Percentiles rank a stretch among this genome's conserved stretches.
These are phyloP conservation scores for Penicillium hordei DNA, from an alignment of 2,329 filamentous ascomycete genomes.

Conservation along the genomic window DNA sequence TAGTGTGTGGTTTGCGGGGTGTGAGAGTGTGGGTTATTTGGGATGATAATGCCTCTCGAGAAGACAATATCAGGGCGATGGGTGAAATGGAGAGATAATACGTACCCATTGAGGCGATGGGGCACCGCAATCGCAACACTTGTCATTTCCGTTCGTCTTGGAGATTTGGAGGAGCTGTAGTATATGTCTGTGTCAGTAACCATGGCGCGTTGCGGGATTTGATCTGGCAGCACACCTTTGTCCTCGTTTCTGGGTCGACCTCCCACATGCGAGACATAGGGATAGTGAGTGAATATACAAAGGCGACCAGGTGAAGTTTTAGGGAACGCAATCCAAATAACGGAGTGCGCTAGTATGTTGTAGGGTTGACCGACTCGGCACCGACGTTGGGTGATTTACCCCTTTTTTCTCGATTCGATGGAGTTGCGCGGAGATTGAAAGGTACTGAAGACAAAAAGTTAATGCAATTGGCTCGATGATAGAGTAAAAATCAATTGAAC, in stretches of 20 bases:
- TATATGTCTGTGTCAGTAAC: constrained; percentile 14
- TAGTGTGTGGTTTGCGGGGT: neutral
- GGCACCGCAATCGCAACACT: constrained; percentile 92
- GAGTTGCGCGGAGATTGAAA: neutral
- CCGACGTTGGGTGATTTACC: neutral
- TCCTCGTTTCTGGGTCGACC: constrained; percentile 94
- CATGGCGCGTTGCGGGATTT: neutral
- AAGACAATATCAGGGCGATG: neutral
- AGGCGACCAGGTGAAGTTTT: neutral
- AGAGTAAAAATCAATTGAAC: neutral
- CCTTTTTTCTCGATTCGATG: constrained; percentile 3
- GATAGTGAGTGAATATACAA: constrained; percentile 22
- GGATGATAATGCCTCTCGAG: neutral
- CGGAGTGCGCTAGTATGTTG: constrained; percentile 5
- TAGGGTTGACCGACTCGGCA: constrained; percentile 5
- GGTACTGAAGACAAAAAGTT: neutral
- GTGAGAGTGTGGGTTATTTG: neutral
- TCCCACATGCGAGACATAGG: constrained; percentile 84
- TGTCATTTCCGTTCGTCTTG: constrained; percentile 82
- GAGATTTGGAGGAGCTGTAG: constrained; percentile 82
- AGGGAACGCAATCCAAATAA: constrained; percentile 8
- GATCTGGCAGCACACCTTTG: constrained; percentile 64
- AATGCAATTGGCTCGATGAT: neutral
- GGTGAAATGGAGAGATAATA: constrained; percentile 10
- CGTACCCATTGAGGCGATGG: constrained; percentile 96